Evolutionary conservation across 257 asterid genomes (phyloP).

Genomic region (Solanum chmielewskii): DNA sequence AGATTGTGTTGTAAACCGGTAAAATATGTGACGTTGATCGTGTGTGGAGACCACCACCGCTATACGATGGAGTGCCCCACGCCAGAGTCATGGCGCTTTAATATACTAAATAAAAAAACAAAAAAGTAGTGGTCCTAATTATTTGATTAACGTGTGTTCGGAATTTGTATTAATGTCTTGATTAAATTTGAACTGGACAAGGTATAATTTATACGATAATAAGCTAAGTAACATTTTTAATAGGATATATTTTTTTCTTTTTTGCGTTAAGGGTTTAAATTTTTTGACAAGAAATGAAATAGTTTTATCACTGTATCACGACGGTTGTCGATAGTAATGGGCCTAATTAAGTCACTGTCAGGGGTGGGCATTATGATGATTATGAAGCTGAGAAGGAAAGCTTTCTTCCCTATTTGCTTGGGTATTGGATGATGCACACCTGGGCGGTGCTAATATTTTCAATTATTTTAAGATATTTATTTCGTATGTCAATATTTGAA

Average conservation of each 20-base stretch:
- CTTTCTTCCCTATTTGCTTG: not conserved
- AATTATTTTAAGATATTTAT: not conserved
- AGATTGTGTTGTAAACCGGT: conserved; percentile 6
- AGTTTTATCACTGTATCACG: accelerated
- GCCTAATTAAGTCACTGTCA: not conserved
- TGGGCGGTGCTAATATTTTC: not conserved
- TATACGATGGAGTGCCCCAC: not conserved
- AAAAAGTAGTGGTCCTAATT: too few relatives aligned
- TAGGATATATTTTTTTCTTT: too few relatives aligned
- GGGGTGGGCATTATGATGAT: not conserved
- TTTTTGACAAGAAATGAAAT: too few relatives aligned
- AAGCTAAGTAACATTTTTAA: too few relatives aligned
- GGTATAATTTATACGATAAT: too few relatives aligned
- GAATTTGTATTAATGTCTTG: too few relatives aligned
- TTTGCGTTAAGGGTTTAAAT: accelerated
- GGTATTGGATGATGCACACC: not conserved
- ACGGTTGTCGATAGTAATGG: not conserved
- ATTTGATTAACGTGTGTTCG: too few relatives aligned
- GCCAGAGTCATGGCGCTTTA: not conserved
- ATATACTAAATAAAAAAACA: not conserved
- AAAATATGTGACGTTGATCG: not conserved
- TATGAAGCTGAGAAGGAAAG: not conserved
- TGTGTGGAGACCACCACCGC: not conserved
- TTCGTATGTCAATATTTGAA: not conserved
- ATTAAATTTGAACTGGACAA: too few relatives aligned